phyloP scores from a whole-genome alignment of 2,329 filamentous ascomycete genomes.

The Xylariales sp. region DNA sequence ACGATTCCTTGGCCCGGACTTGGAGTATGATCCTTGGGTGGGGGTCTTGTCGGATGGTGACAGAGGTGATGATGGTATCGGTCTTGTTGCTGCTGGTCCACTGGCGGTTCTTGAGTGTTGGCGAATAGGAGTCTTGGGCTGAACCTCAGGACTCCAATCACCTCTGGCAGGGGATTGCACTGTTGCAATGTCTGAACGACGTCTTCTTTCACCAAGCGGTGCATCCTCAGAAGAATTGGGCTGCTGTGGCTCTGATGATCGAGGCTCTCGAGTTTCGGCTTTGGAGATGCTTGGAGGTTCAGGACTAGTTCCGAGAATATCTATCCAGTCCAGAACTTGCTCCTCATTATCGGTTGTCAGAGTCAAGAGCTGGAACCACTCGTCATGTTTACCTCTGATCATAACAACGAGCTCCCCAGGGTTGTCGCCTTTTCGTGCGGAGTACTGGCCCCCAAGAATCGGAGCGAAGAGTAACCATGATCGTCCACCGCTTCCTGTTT shows the following conservation, averaged over 20 bases:
- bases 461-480: constrained; percentile 90
- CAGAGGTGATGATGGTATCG: constrained; percentile 18
- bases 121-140: constrained; percentile 30
- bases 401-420: constrained; percentile 76
- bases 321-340: constrained; percentile 79
- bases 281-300: constrained; percentile 40
- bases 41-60: constrained; percentile 29
- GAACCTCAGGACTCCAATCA: constrained; percentile 14
- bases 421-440: constrained; percentile 70
- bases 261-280: constrained; percentile 21
- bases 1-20: constrained; percentile 11
- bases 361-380: constrained; percentile 84
- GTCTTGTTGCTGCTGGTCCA: constrained; percentile 23
- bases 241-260: constrained; percentile 15
- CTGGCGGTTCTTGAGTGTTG: constrained; percentile 26
- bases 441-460: constrained; percentile 67
- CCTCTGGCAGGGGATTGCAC: constrained; percentile 16
- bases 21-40: constrained; percentile 26
- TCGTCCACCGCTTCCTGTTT: constrained; percentile 70
- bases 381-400: constrained; percentile 69
- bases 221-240: constrained; percentile 24
- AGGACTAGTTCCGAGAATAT: constrained; percentile 61
- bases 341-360: constrained; percentile 72
- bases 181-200: constrained; percentile 11
- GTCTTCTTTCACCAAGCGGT: constrained; percentile 33